These are phyloP conservation scores for Filosporella fistucella DNA, from an alignment of 495 filamentous ascomycete species.

Conservation along the genomic window DNA sequence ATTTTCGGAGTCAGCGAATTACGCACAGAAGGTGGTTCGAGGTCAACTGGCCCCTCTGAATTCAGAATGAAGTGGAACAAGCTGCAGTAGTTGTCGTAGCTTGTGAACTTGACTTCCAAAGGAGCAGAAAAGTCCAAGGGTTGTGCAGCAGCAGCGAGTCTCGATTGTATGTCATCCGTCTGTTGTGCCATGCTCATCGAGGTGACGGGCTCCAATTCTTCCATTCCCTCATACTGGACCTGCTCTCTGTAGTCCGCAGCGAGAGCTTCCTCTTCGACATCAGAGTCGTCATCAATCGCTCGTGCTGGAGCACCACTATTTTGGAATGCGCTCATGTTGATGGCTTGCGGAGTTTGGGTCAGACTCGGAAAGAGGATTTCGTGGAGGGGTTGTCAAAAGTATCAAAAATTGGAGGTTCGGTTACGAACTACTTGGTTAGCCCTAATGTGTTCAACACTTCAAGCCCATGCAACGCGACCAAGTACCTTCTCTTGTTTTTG, in stretches of 20 bases:
- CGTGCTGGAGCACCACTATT: slow-evolving; percentile 45
- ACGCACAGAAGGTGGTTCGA: slow-evolving; percentile 86
- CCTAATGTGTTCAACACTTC: no score
- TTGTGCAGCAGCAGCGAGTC: slow-evolving; percentile 83
- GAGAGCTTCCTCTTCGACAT: slow-evolving; percentile 90
- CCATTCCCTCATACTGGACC: slow-evolving; percentile 85
- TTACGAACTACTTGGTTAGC: slow-evolving; percentile 1
- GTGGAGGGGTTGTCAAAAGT: slow-evolving; percentile 16
- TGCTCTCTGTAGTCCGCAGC: slow-evolving; percentile 94
- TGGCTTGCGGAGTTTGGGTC: slow-evolving; percentile 10
- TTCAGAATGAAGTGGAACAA: slow-evolving; percentile 99
- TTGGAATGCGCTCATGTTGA: slow-evolving; percentile 44
- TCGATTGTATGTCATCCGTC: slow-evolving; percentile 81
- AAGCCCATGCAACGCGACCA: no score
- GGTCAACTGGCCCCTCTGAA: slow-evolving; percentile 93
- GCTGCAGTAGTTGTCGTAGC: slow-evolving; percentile 99
- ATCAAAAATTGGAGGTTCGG: slow-evolving; percentile 2
- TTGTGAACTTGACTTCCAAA: slow-evolving; percentile 91
- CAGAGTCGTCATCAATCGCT: slow-evolving; percentile 72
- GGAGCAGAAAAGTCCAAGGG: slow-evolving; percentile 93
- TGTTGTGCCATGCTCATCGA: slow-evolving; percentile 47
- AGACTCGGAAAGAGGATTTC: slow-evolving; percentile 8
- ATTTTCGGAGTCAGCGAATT: not conserved
- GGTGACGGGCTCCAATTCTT: slow-evolving; percentile 65
- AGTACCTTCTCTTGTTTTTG: no score